Evolutionary conservation across 2,329 filamentous ascomycete genomes (phyloP), one percentile per base, ranked within the genome.

Genomic region (Penicillium olsonii): DNA sequence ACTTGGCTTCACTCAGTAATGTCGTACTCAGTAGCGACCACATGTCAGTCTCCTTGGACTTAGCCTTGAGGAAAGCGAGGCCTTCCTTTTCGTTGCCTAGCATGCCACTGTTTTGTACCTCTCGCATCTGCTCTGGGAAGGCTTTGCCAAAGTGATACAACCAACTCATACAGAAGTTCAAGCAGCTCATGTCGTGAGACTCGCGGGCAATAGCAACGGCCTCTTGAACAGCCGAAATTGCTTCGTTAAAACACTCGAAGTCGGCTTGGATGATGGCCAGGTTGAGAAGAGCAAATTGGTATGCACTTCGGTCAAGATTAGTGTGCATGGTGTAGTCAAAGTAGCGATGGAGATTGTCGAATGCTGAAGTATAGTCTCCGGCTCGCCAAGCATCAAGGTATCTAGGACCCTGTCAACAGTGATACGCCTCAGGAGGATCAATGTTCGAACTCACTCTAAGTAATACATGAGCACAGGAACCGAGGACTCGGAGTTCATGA

Each of bases 111-210:
- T 87, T 85, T 54, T 86, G 87, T 5, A 87, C 77, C 43, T 85
- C 82, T 41, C 78, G 82, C 57, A 91, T 84, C n/a, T 90, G 80
- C 45, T 84, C 79, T 0, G 91, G 88, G 60, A 92, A 91, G 0
- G 88, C 84, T 63, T 90, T 89, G n/a, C 87, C 88, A 61, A 96
- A 95, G 65, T 96, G 90, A 63, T 95, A 95, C 2, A 97, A 78
- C 94, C 94, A 99, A 65, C 91, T 95, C 53, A 99, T 82, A 26
- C 91, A 89, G 71, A 95, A 97, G 69, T 96, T 97, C 48, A 99
- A 79, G 66, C 94, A 97, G 4, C 83, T 85, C 78, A 90, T 89
- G 65, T 99, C 94, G 57, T 91, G 87, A 59, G 95, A 95, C 69
- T 97, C 94, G 54, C 92, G 80, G 0, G 94, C 94, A n/a, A 91